Conservation (phyloP, 2,329 filamentous ascomycete species). For the Penicillium sp. region DNA sequence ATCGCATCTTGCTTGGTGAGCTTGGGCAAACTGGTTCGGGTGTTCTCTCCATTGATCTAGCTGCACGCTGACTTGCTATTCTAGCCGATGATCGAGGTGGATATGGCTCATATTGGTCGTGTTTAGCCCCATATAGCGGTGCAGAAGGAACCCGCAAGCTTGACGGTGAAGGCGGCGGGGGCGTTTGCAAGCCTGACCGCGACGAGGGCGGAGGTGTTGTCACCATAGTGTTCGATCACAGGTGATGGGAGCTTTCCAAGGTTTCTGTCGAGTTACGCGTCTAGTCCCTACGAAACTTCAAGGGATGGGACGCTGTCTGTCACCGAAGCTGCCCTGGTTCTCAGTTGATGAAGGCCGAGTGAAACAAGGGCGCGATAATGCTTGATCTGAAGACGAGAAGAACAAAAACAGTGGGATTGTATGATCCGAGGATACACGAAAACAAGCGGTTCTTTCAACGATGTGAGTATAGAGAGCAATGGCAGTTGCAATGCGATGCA, state of each 20-base stretch:
- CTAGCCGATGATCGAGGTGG: slow-evolving; percentile 47
- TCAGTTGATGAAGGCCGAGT: slow-evolving; percentile 8
- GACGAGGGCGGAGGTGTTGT: slow-evolving; percentile 50
- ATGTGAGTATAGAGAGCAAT: slow-evolving; percentile 9
- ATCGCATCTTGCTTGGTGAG: slow-evolving; percentile 22
- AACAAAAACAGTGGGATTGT: background rate
- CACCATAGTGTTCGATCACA: slow-evolving; percentile 40
- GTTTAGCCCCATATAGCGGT: slow-evolving; percentile 51
- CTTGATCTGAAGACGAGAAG: background rate
- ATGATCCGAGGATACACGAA: background rate
- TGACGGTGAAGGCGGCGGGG: slow-evolving; percentile 43
- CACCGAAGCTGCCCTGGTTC: background rate
- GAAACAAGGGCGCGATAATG: slow-evolving; percentile 21
- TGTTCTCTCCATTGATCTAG: slow-evolving; percentile 33
- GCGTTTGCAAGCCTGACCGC: slow-evolving; percentile 43
- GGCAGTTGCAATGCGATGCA: slow-evolving; percentile 14
- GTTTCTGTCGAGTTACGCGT: background rate
- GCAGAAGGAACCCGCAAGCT: slow-evolving; percentile 47
- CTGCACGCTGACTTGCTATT: slow-evolving; percentile 40
- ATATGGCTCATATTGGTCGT: slow-evolving; percentile 48
- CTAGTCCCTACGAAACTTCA: background rate
- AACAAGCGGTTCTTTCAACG: background rate
- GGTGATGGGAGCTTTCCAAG: background rate
- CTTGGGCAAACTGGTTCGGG: slow-evolving; percentile 37
- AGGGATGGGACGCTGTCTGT: background rate